Evolutionary conservation across 441 rosid genomes (phyloP), one percentile per base, ranked within the genome.

Genomic region (Erodium moschatum): DNA sequence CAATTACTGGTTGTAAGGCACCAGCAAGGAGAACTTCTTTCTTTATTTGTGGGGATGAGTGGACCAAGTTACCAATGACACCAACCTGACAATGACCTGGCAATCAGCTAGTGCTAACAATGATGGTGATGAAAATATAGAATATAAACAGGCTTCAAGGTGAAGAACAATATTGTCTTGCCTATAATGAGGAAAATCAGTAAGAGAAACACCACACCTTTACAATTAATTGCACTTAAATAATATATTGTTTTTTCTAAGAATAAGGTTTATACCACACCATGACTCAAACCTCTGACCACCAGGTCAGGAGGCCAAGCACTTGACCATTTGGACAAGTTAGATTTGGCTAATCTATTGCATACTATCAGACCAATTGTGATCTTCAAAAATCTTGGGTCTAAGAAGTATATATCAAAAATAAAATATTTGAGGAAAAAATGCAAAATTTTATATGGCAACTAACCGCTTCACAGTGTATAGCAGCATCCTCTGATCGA

Each of bases 51-150:
- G 96, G 98, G 69, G 97, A 93, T 40, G 97, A 93, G 75, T 91
- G 98, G n/a, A 93, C 98, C 73, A 93, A 84, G 79, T 93, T 89
- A 61, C 97, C 98, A 73, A 91, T 88, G 50, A 90, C 97, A 65
- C 96, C 97, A 73, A 93, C 91, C 98, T 93, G 79, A 77, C 64
- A 79, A 65, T 1, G 67, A 21, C 48, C n/a, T 24, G 44, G 6
- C 70, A 70, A 31, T 80, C 75, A 74, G 77, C 13, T 33, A 46
- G 66, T 35, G 35, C 50, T 42, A 66, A 63, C 19, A 48, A 56
- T 27, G 27, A 64, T 19, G 42, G 65, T 3, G 61, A 18, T 18
- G 8, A 50, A n/a, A n/a, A 5, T 0, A 54, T n/a, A 54, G 61
- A 19, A 54, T 15, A 0, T 1, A 31, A 31, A 31, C 27, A 52